These are phyloP conservation scores for Coniophora puteana DNA, from an alignment of 1,284 basidiomycete genomes.

Conservation along the genomic window DNA sequence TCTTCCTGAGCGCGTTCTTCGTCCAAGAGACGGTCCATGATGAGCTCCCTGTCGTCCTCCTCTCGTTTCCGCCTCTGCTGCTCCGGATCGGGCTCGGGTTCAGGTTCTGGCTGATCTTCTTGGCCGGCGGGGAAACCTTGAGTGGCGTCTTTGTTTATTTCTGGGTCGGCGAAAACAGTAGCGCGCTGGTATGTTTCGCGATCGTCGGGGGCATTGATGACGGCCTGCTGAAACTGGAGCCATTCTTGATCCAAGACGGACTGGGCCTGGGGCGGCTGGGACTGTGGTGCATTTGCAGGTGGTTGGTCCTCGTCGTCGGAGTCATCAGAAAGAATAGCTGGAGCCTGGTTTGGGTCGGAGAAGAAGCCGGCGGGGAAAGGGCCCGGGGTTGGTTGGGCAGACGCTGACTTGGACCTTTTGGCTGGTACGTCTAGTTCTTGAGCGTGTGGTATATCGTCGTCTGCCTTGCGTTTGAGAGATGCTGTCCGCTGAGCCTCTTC, in stretches of 20 bases:
- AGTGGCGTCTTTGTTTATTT: slow-evolving; percentile 41
- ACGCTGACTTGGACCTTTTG: slow-evolving; percentile 30
- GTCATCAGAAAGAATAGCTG: slow-evolving; percentile 32
- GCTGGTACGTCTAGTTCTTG: slow-evolving; percentile 3
- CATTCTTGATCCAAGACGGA: slow-evolving; percentile 58
- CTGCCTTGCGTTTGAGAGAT: slow-evolving; percentile 36
- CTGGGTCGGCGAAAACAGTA: slow-evolving; percentile 67
- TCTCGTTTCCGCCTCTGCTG: slow-evolving; percentile 46
- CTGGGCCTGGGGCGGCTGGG: slow-evolving; percentile 14
- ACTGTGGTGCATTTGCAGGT: slow-evolving; percentile 8
- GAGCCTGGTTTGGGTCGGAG: slow-evolving; percentile 63
- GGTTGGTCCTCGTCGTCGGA: slow-evolving; percentile 44
- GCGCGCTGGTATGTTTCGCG: slow-evolving; percentile 60
- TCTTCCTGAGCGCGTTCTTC: slow-evolving; percentile 83
- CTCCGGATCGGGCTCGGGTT: slow-evolving; percentile 40
- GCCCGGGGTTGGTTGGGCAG: slow-evolving; percentile 11
- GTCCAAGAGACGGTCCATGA: slow-evolving; percentile 76
- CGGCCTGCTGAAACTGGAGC: slow-evolving; percentile 62
- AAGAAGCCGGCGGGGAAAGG: slow-evolving; percentile 73
- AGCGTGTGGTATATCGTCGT: slow-evolving; percentile 21
- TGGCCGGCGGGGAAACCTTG: slow-evolving; percentile 49
- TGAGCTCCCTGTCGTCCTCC: slow-evolving; percentile 72
- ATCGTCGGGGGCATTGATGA: slow-evolving; percentile 39
- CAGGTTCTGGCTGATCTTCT: slow-evolving; percentile 13
- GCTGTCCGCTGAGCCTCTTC: slow-evolving; percentile 25